Percentiles rank a stretch among this genome's conserved stretches.
Conservation (phyloP, 164 flowering plant species). For the Pachysandra terminalis region DNA sequence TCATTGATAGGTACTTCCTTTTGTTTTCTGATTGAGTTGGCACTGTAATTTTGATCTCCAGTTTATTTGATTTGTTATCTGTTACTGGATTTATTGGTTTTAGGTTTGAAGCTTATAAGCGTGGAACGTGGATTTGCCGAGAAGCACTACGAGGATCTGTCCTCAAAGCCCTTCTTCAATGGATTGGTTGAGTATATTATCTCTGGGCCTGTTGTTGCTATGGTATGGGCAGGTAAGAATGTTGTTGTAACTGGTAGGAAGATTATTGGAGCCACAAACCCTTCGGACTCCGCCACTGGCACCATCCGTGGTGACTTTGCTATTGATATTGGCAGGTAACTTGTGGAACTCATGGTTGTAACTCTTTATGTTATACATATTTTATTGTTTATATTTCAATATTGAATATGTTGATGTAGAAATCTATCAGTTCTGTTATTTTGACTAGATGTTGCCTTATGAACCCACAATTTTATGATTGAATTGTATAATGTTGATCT, state of each 20-base stretch:
- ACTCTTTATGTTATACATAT: too few species aligned
- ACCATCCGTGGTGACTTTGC: slow-evolving; percentile 98
- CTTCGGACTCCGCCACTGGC: slow-evolving; percentile 80
- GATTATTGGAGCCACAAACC: slow-evolving; percentile 95
- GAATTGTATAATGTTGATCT: too few species aligned
- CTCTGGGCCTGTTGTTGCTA: slow-evolving; percentile 94
- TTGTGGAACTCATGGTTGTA: too few species aligned
- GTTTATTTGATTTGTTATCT: neutral
- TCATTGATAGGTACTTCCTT: slow-evolving; percentile 56
- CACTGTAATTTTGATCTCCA: neutral
- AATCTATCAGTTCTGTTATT: too few species aligned
- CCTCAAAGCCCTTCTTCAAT: slow-evolving; percentile 76
- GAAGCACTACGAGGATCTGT: slow-evolving; percentile 84
- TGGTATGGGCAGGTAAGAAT: slow-evolving; percentile 94
- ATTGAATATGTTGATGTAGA: too few species aligned
- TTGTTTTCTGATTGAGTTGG: neutral
- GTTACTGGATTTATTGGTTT: slow-evolving; percentile 7
- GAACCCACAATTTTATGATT: too few species aligned
- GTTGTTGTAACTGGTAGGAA: slow-evolving; percentile 80
- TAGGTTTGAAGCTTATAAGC: slow-evolving; percentile 71
- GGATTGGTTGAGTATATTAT: slow-evolving; percentile 79
- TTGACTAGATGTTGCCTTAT: too few species aligned
- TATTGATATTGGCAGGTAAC: slow-evolving; percentile 83
- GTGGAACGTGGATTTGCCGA: slow-evolving; percentile 84
- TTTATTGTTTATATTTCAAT: too few species aligned